Base-by-base conservation (phyloP, 2,329 filamentous ascomycete genomes). In the Didymella pinodella region DNA sequence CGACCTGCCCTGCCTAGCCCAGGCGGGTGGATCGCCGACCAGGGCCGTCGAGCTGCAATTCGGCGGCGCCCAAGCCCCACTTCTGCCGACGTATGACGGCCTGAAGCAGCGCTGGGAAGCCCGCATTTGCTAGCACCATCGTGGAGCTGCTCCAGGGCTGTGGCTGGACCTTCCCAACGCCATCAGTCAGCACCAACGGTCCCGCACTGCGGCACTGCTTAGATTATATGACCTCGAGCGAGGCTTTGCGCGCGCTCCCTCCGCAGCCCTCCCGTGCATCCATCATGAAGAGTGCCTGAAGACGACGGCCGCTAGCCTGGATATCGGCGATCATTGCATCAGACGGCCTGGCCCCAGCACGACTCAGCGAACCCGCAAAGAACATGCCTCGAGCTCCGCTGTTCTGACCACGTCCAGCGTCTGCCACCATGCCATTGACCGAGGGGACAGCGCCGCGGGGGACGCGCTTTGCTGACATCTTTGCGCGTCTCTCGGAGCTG, bases 401-500 rank as follows among this genome's bases (percentile, higher is more conserved):
- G 6, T 25, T 34, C 45, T 58, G 49, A 53, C 18, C 45, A 20
- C 38, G 18, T 56, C 57, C 41, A 61, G 31, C 50, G 43, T 36
- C 51, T 26, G 29, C 44, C 49, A 68, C 54, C 40, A 76, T 68
- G 68, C 54, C 67, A 16, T 57, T 53, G n/a, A 32, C 48, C 7
- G 43, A 45, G 34, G 61, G 54, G 16, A 29, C 64, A 2, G 64
- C 67, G 36, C 61, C 65, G 20, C 68, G 68, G 40, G 46, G n/a
- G 25, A 41, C 40, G 56, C 67, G 63, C 65, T 73, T 75, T 59
- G 55, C 73, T 22, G 68, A 73, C 61, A 69, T 78, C 36, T 64
- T 78, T 34, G 62, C 69, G 59, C 72, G 76, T 12, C 68, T 79
- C 54, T 44, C 67, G n/a, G 77, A 78, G 65, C 67, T 79, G 20